Percentiles rank a stretch among this genome's conserved stretches.
Conservation (phyloP, 352 stramenopile genomes). For the Aphanomyces invadans region DNA sequence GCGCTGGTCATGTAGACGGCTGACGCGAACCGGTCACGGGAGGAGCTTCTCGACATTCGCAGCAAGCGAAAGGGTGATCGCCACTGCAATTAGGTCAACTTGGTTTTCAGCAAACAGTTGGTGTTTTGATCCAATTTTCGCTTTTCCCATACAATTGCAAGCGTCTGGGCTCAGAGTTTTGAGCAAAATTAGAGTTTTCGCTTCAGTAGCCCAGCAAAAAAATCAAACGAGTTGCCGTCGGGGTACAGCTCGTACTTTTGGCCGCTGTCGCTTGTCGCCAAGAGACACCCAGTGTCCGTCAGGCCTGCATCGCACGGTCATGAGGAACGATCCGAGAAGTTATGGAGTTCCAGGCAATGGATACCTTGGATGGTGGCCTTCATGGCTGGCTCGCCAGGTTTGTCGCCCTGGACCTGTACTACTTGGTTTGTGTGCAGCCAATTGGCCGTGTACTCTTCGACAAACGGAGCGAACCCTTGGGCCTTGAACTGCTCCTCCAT, state of each 20-base stretch:
- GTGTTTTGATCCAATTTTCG: no score
- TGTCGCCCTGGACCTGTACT: constrained; percentile 58
- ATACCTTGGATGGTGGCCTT: constrained; percentile 23
- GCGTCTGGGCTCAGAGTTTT: no score
- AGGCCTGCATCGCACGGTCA: constrained; percentile 56
- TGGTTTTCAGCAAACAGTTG: no score
- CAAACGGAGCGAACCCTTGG: constrained; percentile 80
- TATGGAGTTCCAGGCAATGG: no score
- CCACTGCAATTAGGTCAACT: constrained; percentile 40
- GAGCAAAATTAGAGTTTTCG: constrained; percentile 56
- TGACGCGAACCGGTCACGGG: constrained; percentile 54
- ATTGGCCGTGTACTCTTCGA: constrained; percentile 66
- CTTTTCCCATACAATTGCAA: no score
- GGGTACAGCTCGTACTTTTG: constrained; percentile 79
- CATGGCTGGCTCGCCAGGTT: constrained; percentile 28
- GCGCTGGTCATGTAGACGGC: constrained; percentile 29
- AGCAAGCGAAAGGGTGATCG: constrained; percentile 84
- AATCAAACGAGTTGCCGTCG: constrained; percentile 87
- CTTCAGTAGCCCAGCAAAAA: constrained; percentile 77
- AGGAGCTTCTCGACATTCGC: constrained; percentile 80
- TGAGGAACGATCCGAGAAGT: no score
- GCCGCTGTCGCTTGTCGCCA: constrained; percentile 39
- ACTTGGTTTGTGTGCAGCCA: constrained; percentile 83
- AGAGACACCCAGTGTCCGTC: constrained; percentile 65
- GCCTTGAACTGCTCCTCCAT: constrained; percentile 76